Evolutionary conservation across 345 rosid genomes (phyloP).

Genomic region (Eucalyptus marginata): DNA sequence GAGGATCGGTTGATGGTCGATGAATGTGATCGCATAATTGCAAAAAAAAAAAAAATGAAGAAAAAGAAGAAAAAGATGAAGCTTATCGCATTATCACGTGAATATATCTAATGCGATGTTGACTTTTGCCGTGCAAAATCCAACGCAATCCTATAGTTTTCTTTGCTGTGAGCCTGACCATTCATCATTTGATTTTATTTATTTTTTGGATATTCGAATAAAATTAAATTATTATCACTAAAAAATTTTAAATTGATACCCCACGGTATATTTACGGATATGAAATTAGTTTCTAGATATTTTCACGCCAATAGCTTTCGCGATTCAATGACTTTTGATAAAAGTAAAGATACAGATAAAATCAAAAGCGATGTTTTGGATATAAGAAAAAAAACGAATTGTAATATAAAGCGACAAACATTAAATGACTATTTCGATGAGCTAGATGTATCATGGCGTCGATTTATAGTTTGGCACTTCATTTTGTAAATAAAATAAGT

Average conservation of each 20-base stretch:
- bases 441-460: background rate
- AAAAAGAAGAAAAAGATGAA: background rate
- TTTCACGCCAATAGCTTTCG: background rate
- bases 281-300: background rate
- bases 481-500: background rate
- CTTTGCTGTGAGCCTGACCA: background rate
- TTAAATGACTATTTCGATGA: background rate
- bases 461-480: background rate
- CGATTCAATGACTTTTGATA: background rate
- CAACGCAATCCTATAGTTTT: background rate
- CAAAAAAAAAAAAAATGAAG: background rate
- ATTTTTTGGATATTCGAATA: background rate
- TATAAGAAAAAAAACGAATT: background rate
- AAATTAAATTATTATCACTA: background rate
- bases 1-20: background rate
- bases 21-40: background rate
- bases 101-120: background rate
- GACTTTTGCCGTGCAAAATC: background rate
- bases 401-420: background rate
- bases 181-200: background rate
- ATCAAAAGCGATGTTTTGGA: background rate
- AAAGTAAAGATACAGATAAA: background rate
- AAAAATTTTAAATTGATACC: accelerated
- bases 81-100: background rate
- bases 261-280: accelerated